A percentile compares a stretch with the other conserved stretches of the same genome.
Evolutionary conservation across 2,329 filamentous ascomycete species (phyloP).

Genomic region (Cytospora piceicola): DNA sequence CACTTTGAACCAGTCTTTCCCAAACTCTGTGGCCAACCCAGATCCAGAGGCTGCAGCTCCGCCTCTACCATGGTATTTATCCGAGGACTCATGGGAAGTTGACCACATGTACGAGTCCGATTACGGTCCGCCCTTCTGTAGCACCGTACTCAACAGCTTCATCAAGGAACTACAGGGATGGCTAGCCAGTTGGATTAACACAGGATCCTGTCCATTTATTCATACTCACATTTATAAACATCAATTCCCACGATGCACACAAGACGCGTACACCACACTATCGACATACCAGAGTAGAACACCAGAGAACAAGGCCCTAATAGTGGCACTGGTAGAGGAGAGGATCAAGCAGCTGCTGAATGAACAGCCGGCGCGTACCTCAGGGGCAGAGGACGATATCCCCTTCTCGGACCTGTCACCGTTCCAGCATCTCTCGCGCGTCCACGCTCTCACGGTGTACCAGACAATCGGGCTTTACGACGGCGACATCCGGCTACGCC

Average conservation of each 20-base stretch:
- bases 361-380: constrained; percentile 2
- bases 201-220: constrained; percentile 39
- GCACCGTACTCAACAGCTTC: constrained; percentile 24
- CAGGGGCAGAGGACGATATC: not conserved
- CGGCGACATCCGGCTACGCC: constrained; percentile 49
- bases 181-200: constrained; percentile 37
- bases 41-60: not conserved
- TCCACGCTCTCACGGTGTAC: constrained; percentile 55
- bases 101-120: constrained; percentile 12
- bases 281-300: constrained; percentile 33
- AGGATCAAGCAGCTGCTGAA: constrained; percentile 25
- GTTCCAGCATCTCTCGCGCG: constrained; percentile 44
- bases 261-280: constrained; percentile 38
- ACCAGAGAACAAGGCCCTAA: constrained; percentile 24
- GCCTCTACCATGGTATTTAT: constrained; percentile 23
- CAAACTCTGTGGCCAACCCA: not conserved
- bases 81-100: constrained; percentile 29
- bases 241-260: constrained; percentile 36
- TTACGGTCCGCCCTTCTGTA: constrained; percentile 10
- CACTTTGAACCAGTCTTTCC: not conserved
- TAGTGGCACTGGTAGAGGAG: constrained; percentile 29
- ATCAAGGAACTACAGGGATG: constrained; percentile 33
- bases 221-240: constrained; percentile 38
- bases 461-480: constrained; percentile 56
- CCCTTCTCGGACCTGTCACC: constrained; percentile 22